phyloP scores from a whole-genome alignment of 2,329 filamentous ascomycete genomes.

The Aureobasidium mangrovei region DNA sequence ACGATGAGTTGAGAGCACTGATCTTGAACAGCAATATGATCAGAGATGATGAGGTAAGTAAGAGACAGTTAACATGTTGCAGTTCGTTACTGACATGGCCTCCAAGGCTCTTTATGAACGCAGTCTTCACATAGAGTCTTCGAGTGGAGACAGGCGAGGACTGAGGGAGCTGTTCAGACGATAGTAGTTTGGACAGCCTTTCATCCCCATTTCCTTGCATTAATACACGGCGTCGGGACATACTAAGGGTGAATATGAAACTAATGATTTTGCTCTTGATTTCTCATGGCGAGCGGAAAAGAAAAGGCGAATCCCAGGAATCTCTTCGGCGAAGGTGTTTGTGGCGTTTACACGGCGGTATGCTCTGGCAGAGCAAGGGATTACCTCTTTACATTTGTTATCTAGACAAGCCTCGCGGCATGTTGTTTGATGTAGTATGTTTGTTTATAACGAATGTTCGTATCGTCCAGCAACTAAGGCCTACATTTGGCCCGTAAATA shows the following conservation, averaged over 20 bases:
- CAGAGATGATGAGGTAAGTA: conserved; percentile 76
- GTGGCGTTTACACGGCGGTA: not conserved
- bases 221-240: not conserved
- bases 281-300: not conserved
- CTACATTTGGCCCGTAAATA: no score
- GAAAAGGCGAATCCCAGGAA: not conserved
- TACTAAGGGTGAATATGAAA: conserved; percentile 4
- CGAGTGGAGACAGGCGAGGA: conserved; percentile 10
- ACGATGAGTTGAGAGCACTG: conserved; percentile 62
- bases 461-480: no score
- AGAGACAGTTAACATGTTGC: not conserved
- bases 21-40: conserved; percentile 74
- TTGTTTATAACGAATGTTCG: no score
- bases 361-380: not conserved
- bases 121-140: conserved; percentile 13
- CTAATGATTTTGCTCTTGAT: conserved; percentile 8
- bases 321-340: not conserved
- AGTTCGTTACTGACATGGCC: not conserved
- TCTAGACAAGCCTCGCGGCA: no score
- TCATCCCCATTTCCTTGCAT: not conserved
- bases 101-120: conserved; percentile 17
- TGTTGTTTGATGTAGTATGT: no score
- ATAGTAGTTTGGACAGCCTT: not conserved
- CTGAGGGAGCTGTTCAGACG: conserved; percentile 17
- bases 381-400: not conserved